A percentile compares a stretch with the other conserved stretches of the same genome.
Conservation (phyloP, 768 basidiomycete species). For the Boletus insuetus region DNA sequence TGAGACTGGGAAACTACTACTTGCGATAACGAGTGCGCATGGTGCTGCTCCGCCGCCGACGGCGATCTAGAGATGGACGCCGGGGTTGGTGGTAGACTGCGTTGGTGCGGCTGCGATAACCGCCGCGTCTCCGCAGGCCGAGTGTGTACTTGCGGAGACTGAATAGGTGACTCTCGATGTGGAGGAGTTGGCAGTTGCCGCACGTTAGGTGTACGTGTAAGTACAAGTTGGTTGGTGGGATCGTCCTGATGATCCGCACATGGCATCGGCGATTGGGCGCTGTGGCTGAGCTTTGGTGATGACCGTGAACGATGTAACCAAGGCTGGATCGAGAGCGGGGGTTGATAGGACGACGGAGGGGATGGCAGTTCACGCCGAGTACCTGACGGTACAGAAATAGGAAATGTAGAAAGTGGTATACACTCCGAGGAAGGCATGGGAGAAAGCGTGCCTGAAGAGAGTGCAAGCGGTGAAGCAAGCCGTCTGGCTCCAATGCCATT, state of each 20-base stretch:
- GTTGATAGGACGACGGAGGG: constrained; percentile 31
- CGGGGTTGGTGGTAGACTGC: constrained; percentile 45
- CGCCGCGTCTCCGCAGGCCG: constrained; percentile 18
- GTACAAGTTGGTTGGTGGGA: constrained; percentile 5
- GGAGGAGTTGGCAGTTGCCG: constrained; percentile 36
- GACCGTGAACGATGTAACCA: constrained; percentile 36
- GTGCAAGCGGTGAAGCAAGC: constrained; percentile 14
- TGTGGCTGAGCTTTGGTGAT: constrained; percentile 33
- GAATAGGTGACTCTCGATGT: constrained; percentile 16
- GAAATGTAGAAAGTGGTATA: constrained; percentile 23
- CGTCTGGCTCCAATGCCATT: constrained; percentile 5
- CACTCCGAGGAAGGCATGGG: constrained; percentile 32
- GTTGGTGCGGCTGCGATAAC: constrained; percentile 29
- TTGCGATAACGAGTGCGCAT: constrained; percentile 23
- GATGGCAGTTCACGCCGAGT: constrained; percentile 28
- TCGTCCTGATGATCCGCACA: constrained; percentile 20
- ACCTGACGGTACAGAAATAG: constrained; percentile 14
- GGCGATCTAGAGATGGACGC: constrained; percentile 13
- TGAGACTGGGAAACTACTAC: constrained; percentile 1
- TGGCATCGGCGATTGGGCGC: constrained; percentile 11
- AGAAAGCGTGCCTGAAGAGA: constrained; percentile 26
- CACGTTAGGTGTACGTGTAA: constrained; percentile 23
- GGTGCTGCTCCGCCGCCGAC: constrained; percentile 14
- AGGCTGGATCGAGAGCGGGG: constrained; percentile 28
- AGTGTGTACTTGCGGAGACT: constrained; percentile 13